Base-by-base conservation (phyloP, 441 rosid genomes). In the Gossypium gossypioides region DNA sequence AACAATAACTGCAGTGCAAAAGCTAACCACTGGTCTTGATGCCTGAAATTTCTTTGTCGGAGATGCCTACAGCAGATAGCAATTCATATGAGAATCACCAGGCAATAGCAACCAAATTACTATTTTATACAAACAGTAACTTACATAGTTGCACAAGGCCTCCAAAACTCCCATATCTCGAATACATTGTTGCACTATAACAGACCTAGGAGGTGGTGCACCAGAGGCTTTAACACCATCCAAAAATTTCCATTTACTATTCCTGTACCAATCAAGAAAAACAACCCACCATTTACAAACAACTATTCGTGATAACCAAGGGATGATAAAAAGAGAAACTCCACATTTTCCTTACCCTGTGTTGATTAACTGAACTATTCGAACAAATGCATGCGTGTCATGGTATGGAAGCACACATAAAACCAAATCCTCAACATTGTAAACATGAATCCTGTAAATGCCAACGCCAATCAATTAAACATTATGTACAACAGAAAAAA, bases 171-270 rank as follows among this genome's bases (percentile, higher is more conserved):
- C 93, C 93, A 75, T 80, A 77, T 93, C 97, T 55, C 93, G 84
- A 70, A 86, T 75, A 76, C 96, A 93, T 72, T 96, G 98, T 86
- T 91, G 98, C 84, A 96, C 97, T 12, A 93, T 71, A 73, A 96
- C 87, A 73, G 81, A 81, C 73, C 98, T 88, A 61, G 99, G 97
- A 42, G 87, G 94, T 13, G 97, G 89, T 16, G 98, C 98, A 78
- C 98, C 99, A 0, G 97, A 88, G 24, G 76, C 85, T 75, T 90
- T 90, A 74, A 91, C 93, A 24, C 89, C 97, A 16, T 90, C 93
- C 60, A 93, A 79, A 89, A 93, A 96, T 57, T 81, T 96, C 98
- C 99, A 96, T 83, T 85, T 96, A 74, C 83, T 83, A 86, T 93
- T 90, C 27, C 99, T 96, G 82, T 73, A 80, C 56, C 56, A 75